Base-by-base conservation (phyloP, 768 basidiomycete species). In the Suillus plorans region DNA sequence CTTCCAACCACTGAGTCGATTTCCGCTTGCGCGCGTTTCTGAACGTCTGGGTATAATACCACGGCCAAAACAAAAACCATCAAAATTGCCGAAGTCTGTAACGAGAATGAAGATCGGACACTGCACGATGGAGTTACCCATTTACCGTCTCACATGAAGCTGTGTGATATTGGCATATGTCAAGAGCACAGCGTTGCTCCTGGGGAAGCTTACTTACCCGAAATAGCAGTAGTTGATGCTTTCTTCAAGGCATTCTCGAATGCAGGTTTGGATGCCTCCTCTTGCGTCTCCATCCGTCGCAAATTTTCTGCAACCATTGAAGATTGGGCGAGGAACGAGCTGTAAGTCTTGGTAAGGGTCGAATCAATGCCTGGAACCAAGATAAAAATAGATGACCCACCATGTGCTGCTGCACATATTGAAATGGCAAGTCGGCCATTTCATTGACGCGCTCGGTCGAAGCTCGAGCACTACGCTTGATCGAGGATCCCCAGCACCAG, bases 1-100 rank as follows among this genome's bases (percentile, higher is more conserved):
- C 53, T 52, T 9, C 74, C 72, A 12, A 72, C 60, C 42, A 72
- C 64, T 0, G 64, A 59, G 47, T 74, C 71, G 16, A 75, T 64
- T 55, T 75, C 73, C 39, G 62, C 63, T 49, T 71, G 71, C 18
- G 65, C 66, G 6, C 65, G 60, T 41, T 42, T 37, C 59, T 49
- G 70, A 28, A 62, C 69, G 41, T 65, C 68, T 18, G 63, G 67
- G 61, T 65, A 63, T 41, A 66, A 60, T 31, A 67, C 72, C 70
- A 62, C 69, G 47, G 68, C 70, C 42, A 67, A 65, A 20, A 67
- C 55, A 63, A 65, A 69, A 45, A 47, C 57, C 62, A 55, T 66
- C 42, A 70, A 55, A 1, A 25, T 16, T 6, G 64, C 9, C 16
- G 9, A 41, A 14, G 70, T 70, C 70, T 71, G 41, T 31, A 20